These are phyloP conservation scores for Cyberlindnera subsufficiens DNA, from an alignment of 805 yeast species.

Conservation along the genomic window DNA sequence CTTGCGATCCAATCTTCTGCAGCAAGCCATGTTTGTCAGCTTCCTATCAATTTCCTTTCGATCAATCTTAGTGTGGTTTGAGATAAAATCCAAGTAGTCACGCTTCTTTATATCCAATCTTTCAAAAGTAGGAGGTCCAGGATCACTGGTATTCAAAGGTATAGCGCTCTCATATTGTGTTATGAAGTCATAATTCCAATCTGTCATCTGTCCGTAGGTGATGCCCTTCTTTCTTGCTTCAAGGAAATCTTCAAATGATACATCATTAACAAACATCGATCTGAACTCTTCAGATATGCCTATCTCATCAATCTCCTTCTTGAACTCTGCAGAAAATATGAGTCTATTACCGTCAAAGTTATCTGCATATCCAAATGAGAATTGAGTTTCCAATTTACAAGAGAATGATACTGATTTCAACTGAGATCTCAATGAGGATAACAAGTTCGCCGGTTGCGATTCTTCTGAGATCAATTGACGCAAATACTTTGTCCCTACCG, in stretches of 20 bases:
- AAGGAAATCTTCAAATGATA: neutral
- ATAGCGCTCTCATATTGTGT: neutral
- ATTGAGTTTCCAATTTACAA: neutral
- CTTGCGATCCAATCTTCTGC: constrained; percentile 1
- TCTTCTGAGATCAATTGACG: too few relatives aligned
- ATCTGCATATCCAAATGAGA: neutral
- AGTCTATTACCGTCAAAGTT: constrained; percentile 1
- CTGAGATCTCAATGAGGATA: too few relatives aligned
- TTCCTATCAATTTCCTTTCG: neutral
- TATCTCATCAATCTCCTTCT: neutral
- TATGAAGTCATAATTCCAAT: neutral
- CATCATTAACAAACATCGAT: neutral
- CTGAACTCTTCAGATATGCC: neutral
- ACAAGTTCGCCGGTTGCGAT: too few relatives aligned
- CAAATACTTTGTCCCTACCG: neutral
- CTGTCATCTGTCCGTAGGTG: neutral
- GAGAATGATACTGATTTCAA: too few relatives aligned
- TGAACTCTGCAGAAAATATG: neutral
- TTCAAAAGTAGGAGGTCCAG: neutral
- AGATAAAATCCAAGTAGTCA: neutral
- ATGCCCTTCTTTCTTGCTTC: neutral
- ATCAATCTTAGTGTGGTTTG: neutral
- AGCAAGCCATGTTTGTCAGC: neutral
- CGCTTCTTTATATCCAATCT: constrained; percentile 1
- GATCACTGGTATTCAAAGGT: neutral